A percentile compares a stretch with the other conserved stretches of the same genome.
Evolutionary conservation across 140 eudicot species (phyloP).

Genomic region (Stevia rebaudiana): DNA sequence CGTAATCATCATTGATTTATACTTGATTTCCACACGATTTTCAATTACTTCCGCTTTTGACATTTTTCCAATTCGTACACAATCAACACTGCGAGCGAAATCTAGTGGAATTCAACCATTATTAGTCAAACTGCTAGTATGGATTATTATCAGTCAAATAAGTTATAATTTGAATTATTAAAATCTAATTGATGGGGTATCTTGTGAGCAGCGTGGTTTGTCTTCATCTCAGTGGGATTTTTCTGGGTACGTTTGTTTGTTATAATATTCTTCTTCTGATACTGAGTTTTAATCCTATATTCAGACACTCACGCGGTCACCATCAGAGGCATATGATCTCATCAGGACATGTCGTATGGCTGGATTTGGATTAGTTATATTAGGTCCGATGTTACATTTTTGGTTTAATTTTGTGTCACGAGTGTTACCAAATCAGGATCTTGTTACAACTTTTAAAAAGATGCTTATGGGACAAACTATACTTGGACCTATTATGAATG

Average conservation of each 20-base stretch:
- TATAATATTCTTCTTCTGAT: background rate
- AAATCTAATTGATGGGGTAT: too few relatives aligned
- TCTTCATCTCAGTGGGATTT: background rate
- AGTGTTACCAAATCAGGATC: conserved; percentile 59
- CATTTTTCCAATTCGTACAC: too few relatives aligned
- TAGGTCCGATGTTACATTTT: conserved; percentile 72
- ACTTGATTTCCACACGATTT: too few relatives aligned
- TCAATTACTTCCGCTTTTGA: too few relatives aligned
- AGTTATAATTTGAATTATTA: too few relatives aligned
- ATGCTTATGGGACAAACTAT: conserved; percentile 66
- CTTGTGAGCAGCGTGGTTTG: too few relatives aligned
- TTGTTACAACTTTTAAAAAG: conserved; percentile 54
- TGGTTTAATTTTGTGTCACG: conserved; percentile 84
- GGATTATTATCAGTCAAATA: too few relatives aligned
- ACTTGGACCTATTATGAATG: conserved; percentile 73
- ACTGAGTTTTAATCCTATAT: conserved; percentile 6
- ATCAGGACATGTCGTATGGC: conserved; percentile 76
- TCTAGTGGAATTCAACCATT: too few relatives aligned
- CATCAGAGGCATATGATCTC: conserved; percentile 55
- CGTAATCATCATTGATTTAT: too few relatives aligned
- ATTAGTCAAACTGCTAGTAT: too few relatives aligned
- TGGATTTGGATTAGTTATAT: conserved; percentile 64
- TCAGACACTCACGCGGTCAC: conserved; percentile 45
- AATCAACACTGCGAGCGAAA: too few relatives aligned
- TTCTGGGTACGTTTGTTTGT: background rate